Evolutionary conservation across 2,329 filamentous ascomycete genomes (phyloP).

Genomic region (Fusarium sororula): DNA sequence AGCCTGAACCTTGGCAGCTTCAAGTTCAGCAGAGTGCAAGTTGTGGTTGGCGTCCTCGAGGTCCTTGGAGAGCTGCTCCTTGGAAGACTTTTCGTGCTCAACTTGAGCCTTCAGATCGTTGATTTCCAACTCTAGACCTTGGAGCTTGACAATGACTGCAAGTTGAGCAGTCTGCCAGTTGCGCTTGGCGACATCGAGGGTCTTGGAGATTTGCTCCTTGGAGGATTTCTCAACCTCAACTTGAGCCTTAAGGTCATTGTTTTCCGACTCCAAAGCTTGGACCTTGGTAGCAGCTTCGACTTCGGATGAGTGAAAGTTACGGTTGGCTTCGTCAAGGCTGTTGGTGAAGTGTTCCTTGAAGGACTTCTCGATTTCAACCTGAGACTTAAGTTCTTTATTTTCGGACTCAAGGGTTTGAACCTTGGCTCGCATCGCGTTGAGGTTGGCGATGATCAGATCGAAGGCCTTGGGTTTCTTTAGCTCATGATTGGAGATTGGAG

Average conservation of each 20-base stretch:
- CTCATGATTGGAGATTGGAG: not conserved
- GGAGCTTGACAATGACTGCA: not conserved
- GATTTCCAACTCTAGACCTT: not conserved
- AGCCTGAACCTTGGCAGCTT: not conserved
- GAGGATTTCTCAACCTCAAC: not conserved
- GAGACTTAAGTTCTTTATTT: not conserved
- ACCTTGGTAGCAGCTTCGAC: not conserved
- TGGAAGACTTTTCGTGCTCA: accelerated
- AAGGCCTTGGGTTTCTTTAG: not conserved
- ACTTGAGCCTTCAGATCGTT: not conserved
- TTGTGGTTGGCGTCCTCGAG: not conserved
- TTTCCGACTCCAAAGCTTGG: not conserved
- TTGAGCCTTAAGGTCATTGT: accelerated
- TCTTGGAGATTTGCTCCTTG: not conserved
- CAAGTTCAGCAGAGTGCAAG: not conserved
- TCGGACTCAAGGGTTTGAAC: not conserved
- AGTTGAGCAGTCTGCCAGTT: not conserved
- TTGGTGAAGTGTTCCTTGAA: not conserved
- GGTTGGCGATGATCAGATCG: not conserved
- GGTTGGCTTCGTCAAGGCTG: not conserved
- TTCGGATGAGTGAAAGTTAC: not conserved
- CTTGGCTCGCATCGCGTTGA: not conserved
- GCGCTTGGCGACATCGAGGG: not conserved
- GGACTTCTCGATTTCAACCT: not conserved
- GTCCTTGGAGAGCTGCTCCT: accelerated